Conservation (phyloP, 306 rosid genomes). For the Gastrolobium bilobum region DNA sequence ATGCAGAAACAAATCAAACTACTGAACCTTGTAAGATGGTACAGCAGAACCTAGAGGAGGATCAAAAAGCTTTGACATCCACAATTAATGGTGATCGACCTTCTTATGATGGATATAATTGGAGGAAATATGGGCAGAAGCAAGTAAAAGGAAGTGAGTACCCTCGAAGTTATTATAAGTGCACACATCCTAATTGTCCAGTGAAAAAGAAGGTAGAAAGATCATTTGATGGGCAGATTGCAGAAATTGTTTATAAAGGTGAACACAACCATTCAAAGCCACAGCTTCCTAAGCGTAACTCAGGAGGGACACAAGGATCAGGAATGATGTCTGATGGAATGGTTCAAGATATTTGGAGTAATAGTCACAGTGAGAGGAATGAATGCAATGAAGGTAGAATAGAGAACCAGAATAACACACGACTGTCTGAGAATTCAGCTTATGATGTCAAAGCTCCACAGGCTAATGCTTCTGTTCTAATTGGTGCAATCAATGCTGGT, state of each 20-base stretch:
- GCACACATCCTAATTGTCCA: constrained; percentile 92
- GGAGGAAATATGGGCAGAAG: constrained; percentile 99
- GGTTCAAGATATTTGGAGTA: constrained; percentile 59
- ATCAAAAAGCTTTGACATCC: constrained; percentile 59
- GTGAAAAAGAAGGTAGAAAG: constrained; percentile 97
- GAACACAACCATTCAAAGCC: constrained; percentile 95
- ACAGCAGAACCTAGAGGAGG: constrained; percentile 64
- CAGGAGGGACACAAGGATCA: constrained; percentile 66
- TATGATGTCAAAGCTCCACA: constrained; percentile 55
- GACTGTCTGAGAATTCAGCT: constrained; percentile 43
- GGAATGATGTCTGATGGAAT: constrained; percentile 63
- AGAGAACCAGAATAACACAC: constrained; percentile 60
- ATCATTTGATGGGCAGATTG: constrained; percentile 89
- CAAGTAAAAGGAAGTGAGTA: constrained; percentile 98
- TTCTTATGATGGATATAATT: constrained; percentile 93
- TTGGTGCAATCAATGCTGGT: constrained; percentile 47
- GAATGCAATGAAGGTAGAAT: constrained; percentile 68
- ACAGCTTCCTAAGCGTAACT: constrained; percentile 72
- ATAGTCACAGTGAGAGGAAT: constrained; percentile 61
- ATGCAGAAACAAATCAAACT: constrained; percentile 54
- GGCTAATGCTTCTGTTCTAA: constrained; percentile 51
- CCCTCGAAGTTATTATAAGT: constrained; percentile 93
- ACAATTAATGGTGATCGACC: constrained; percentile 68
- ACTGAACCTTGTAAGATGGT: constrained; percentile 56
- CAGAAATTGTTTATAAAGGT: constrained; percentile 95